Percentiles rank a stretch among this genome's conserved stretches.
Conservation (phyloP, 371 early-diverging fungal genomes). For the Actinomortierella ambigua region DNA sequence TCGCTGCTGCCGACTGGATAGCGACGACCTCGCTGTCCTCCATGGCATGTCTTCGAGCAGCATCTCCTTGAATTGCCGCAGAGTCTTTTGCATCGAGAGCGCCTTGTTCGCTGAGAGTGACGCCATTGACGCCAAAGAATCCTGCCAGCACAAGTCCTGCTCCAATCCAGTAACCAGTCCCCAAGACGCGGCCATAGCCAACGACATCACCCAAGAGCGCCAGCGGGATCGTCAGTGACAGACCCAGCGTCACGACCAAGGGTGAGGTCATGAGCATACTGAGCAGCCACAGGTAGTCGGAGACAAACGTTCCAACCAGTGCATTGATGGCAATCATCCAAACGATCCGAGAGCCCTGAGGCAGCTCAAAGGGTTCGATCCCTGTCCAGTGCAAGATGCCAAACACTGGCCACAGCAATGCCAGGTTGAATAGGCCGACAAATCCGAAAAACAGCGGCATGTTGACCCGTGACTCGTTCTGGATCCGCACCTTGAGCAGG, state of each 20-base stretch:
- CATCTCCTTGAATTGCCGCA: background rate
- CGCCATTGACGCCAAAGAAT: conserved; percentile 69
- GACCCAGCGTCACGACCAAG: conserved; percentile 76
- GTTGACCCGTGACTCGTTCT: conserved; percentile 73
- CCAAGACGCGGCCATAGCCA: conserved; percentile 63
- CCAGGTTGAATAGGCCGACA: conserved; percentile 77
- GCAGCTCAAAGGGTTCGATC: conserved; percentile 73
- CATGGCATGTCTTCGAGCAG: background rate
- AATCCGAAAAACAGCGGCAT: conserved; percentile 84
- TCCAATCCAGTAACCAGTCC: conserved; percentile 67
- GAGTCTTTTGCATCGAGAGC: conserved; percentile 7
- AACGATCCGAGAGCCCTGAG: conserved; percentile 59
- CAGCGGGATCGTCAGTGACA: conserved; percentile 81
- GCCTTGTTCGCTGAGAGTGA: conserved; percentile 48
- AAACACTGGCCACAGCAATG: conserved; percentile 76
- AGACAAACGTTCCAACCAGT: conserved; percentile 80
- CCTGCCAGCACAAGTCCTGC: conserved; percentile 70
- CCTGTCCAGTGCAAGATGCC: conserved; percentile 66
- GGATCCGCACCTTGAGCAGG: conserved; percentile 70
- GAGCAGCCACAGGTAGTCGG: conserved; percentile 82
- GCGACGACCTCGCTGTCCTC: conserved; percentile 13
- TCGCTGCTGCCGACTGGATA: conserved; percentile 11
- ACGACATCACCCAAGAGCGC: conserved; percentile 76
- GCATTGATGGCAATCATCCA: conserved; percentile 73
- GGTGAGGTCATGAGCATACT: conserved; percentile 85